Evolutionary conservation across 2,329 filamentous ascomycete genomes (phyloP).

Genomic region (Fusarium redolens): DNA sequence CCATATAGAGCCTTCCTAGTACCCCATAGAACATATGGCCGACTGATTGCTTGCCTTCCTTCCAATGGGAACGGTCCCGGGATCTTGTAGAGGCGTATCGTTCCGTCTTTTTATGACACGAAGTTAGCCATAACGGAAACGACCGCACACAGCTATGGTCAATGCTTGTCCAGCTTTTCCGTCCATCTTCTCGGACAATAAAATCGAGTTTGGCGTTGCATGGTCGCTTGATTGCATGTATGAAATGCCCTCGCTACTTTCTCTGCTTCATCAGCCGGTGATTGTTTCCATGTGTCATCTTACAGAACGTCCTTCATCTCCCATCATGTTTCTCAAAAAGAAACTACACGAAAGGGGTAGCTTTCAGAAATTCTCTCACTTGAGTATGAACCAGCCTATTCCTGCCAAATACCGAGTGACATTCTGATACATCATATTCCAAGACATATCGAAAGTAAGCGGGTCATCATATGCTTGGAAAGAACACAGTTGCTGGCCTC

Average conservation of each 20-base stretch:
- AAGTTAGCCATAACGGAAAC: not conserved
- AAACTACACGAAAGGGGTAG: constrained; percentile 16
- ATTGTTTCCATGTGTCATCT: constrained; percentile 22
- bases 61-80: constrained; percentile 2
- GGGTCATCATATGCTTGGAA: not conserved
- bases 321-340: not conserved
- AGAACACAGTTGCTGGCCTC: not conserved
- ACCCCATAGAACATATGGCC: constrained; percentile 3
- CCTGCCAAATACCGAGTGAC: not conserved
- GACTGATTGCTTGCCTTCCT: not conserved
- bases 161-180: not conserved
- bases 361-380: constrained; percentile 11
- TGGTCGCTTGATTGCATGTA: constrained; percentile 25
- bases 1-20: constrained; percentile 5
- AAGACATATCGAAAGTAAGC: constrained; percentile 1
- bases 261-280: constrained; percentile 21
- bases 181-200: not conserved
- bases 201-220: not conserved
- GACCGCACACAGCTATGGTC: not conserved
- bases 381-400: constrained; percentile 19
- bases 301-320: constrained; percentile 31
- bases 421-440: not conserved
- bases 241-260: not conserved
- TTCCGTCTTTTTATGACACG: constrained; percentile 10
- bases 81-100: not conserved